Evolutionary conservation across 768 basidiomycete species (phyloP).

Genomic region (Boletus subparvulus): DNA sequence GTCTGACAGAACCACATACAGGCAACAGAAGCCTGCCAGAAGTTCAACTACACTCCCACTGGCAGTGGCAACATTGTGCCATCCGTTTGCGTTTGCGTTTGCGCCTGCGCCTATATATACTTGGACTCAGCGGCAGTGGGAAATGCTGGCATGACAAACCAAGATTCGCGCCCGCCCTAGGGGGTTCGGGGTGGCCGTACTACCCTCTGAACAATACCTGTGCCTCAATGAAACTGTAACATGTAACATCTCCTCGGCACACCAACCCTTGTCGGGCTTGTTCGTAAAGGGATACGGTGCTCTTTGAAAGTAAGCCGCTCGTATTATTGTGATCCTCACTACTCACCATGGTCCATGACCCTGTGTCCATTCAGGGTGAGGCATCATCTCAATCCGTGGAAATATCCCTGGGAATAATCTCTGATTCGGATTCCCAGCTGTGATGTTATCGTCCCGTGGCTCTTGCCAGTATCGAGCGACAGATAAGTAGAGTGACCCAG

Average conservation of each 20-base stretch:
- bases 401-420: not conserved
- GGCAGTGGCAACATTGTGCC: too few species aligned
- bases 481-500: slow-evolving; percentile 1
- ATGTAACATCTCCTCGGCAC: not conserved
- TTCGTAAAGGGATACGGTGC: not conserved
- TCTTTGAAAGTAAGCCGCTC: not conserved
- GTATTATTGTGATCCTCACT: too few species aligned
- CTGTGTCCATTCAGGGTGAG: not conserved
- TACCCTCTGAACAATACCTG: not conserved
- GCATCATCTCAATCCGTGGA: not conserved
- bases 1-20: too few species aligned
- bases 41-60: not conserved
- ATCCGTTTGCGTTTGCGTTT: not conserved
- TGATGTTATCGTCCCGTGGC: not conserved
- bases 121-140: not conserved
- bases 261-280: not conserved
- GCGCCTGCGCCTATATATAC: not conserved
- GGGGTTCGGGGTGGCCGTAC: not conserved
- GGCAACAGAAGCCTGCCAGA: too few species aligned
- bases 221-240: not conserved
- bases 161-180: not conserved
- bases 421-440: not conserved
- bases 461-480: not conserved
- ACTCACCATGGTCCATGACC: too few species aligned
- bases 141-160: not conserved